phyloP scores from a whole-genome alignment of 2,329 filamentous ascomycete species.

The Biscogniauxia mediterranea region DNA sequence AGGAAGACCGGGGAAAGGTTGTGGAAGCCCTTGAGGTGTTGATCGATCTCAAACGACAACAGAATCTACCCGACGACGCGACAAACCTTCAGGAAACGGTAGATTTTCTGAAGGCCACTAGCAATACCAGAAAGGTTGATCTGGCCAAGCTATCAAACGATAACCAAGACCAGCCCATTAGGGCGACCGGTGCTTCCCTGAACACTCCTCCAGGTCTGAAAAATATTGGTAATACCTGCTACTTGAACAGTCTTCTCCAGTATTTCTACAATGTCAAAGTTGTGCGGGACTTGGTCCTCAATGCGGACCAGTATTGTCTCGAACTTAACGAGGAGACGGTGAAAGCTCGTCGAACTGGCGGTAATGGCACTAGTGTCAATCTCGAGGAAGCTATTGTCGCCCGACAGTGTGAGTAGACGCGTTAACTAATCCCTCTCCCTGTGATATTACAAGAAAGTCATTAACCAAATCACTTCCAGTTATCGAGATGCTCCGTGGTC shows the following conservation, averaged over 20 bases:
- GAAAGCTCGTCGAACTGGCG: conserved; percentile 70
- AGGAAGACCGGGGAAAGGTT: conserved; percentile 21
- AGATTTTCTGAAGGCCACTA: conserved; percentile 24
- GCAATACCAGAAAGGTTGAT: not conserved
- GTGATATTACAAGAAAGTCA: not conserved
- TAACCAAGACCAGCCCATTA: conserved; percentile 13
- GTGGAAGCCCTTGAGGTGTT: conserved; percentile 29
- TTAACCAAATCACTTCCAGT: conserved; percentile 48
- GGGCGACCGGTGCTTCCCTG: conserved; percentile 30
- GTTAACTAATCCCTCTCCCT: not conserved
- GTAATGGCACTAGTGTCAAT: conserved; percentile 51
- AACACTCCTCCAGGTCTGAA: conserved; percentile 79
- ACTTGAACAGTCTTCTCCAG: conserved; percentile 93
- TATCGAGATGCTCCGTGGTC: conserved; percentile 65
- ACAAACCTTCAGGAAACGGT: conserved; percentile 23
- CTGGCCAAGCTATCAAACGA: conserved; percentile 1
- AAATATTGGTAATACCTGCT: conserved; percentile 98
- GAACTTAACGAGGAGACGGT: conserved; percentile 63
- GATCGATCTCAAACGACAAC: conserved; percentile 25
- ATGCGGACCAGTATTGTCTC: conserved; percentile 70
- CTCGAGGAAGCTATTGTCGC: conserved; percentile 61
- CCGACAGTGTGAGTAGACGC: conserved; percentile 67
- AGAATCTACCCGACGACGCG: conserved; percentile 21
- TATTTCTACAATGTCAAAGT: conserved; percentile 89
- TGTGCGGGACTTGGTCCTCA: conserved; percentile 75